These are phyloP conservation scores for Colletotrichum nymphaeae DNA, from an alignment of 2,329 filamentous ascomycete species.

Conservation along the genomic window DNA sequence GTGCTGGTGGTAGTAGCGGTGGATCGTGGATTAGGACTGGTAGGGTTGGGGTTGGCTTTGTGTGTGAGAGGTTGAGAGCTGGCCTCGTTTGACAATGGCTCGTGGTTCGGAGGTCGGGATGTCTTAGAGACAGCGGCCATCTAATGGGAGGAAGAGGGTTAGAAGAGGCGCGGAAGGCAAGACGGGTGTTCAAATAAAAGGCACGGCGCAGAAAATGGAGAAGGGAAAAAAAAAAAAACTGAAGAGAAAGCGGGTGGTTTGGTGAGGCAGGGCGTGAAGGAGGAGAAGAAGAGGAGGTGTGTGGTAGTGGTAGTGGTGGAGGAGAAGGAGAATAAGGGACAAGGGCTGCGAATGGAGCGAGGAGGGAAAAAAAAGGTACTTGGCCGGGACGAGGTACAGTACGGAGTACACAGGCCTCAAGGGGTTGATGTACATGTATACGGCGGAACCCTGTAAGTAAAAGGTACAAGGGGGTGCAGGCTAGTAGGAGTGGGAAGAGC, in stretches of 20 bases:
- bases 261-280: constrained; percentile 36
- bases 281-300: constrained; percentile 32
- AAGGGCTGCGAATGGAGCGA: constrained; percentile 23
- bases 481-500: neutral
- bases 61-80: constrained; percentile 23
- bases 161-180: constrained; percentile 24
- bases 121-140: constrained; percentile 37
- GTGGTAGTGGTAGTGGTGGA: constrained; percentile 25
- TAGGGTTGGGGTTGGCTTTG: constrained; percentile 29
- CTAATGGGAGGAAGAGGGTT: constrained; percentile 27
- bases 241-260: constrained; percentile 34
- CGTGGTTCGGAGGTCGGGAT: constrained; percentile 33
- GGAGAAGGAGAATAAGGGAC: constrained; percentile 34
- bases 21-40: constrained; percentile 5
- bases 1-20: neutral
- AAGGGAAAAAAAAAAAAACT: constrained; percentile 10
- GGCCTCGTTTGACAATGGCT: constrained; percentile 33
- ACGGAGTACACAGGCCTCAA: constrained; percentile 29
- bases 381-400: constrained; percentile 15
- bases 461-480: constrained; percentile 28
- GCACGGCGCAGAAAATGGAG: constrained; percentile 21
- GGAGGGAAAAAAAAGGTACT: constrained; percentile 15
- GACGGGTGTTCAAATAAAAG: constrained; percentile 36
- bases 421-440: constrained; percentile 31
- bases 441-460: constrained; percentile 30